Conservation (phyloP, 2,329 filamentous ascomycete genomes). For the Penicillium sp. region DNA sequence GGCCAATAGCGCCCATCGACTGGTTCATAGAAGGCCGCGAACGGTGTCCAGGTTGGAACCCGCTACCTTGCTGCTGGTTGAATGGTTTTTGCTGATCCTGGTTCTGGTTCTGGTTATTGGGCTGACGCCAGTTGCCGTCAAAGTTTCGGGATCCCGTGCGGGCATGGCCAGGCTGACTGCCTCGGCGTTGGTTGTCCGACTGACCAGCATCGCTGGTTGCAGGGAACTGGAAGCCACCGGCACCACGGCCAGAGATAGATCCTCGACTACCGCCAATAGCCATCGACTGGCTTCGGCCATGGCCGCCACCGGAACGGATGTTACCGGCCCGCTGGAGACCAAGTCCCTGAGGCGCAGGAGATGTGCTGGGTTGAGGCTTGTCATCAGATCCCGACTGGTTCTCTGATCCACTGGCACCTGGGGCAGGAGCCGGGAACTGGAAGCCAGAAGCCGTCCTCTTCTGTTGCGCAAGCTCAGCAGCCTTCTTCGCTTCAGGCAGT, state of each 20-base stretch:
- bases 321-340: conserved; percentile 72
- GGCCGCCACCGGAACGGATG: conserved; percentile 77
- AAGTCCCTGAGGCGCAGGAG: conserved; percentile 62
- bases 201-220: conserved; percentile 51
- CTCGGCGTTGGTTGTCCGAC: conserved; percentile 71
- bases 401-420: conserved; percentile 53
- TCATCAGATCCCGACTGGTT: conserved; percentile 58
- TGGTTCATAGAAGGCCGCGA: conserved; percentile 80
- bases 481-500: conserved; percentile 94
- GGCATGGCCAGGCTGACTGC: conserved; percentile 71
- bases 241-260: conserved; percentile 61
- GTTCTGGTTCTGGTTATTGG: conserved; percentile 49
- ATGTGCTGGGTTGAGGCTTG: conserved; percentile 33
- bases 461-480: conserved; percentile 93
- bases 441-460: conserved; percentile 92
- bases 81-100: conserved; percentile 60
- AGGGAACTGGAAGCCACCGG: conserved; percentile 72
- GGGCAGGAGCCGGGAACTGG: conserved; percentile 82
- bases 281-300: conserved; percentile 51
- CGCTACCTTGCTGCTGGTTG: conserved; percentile 57
- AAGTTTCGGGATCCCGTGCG: conserved; percentile 89
- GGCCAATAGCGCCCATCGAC: conserved; percentile 78
- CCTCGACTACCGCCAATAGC: conserved; percentile 65
- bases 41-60: conserved; percentile 92
- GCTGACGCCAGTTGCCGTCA: conserved; percentile 96